A percentile compares a stretch with the other conserved stretches of the same genome.
These are phyloP conservation scores for Scortechinia acanthostroma DNA, from an alignment of 2,329 filamentous ascomycete genomes.

Conservation along the genomic window DNA sequence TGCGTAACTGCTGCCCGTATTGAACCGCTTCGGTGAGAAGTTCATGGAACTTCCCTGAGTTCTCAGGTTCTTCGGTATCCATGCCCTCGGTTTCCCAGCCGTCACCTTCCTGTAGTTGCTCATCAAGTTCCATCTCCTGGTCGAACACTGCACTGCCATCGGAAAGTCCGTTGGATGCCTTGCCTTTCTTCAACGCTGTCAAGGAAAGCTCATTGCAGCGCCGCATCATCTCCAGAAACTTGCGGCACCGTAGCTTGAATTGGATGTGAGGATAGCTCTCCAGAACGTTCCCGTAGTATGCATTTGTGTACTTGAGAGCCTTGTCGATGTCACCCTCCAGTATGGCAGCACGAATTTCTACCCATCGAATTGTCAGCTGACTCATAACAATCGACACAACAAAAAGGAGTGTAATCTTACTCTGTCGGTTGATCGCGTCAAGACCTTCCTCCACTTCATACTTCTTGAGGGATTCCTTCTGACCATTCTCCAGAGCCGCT, in stretches of 20 bases:
- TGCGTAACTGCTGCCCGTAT: constrained; percentile 52
- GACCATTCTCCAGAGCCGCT: constrained; percentile 55
- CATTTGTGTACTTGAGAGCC: constrained; percentile 74
- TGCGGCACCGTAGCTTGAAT: constrained; percentile 80
- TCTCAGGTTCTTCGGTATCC: neutral
- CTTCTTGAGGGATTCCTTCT: constrained; percentile 39
- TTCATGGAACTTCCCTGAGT: neutral
- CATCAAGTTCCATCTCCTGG: constrained; percentile 50
- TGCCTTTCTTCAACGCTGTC: constrained; percentile 26
- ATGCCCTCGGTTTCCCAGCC: constrained; percentile 7
- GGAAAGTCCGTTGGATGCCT: constrained; percentile 22
- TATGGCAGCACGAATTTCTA: constrained; percentile 80
- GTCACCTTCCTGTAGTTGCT: constrained; percentile 20
- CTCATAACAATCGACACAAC: constrained; percentile 1
- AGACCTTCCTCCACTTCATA: constrained; percentile 72
- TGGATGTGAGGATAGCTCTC: constrained; percentile 75
- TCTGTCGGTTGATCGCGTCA: constrained; percentile 79
- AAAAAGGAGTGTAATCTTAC: constrained; percentile 36
- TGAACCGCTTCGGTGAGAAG: constrained; percentile 29
- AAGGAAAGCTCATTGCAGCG: constrained; percentile 60
- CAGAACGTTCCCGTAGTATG: constrained; percentile 75
- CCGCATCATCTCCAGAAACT: constrained; percentile 91
- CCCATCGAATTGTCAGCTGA: constrained; percentile 6
- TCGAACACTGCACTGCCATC: constrained; percentile 34
- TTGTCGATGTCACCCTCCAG: constrained; percentile 87